Evolutionary conservation across 2,329 filamentous ascomycete genomes (phyloP), one percentile per base, ranked within the genome.

Genomic region (Microdochium bolleyi): DNA sequence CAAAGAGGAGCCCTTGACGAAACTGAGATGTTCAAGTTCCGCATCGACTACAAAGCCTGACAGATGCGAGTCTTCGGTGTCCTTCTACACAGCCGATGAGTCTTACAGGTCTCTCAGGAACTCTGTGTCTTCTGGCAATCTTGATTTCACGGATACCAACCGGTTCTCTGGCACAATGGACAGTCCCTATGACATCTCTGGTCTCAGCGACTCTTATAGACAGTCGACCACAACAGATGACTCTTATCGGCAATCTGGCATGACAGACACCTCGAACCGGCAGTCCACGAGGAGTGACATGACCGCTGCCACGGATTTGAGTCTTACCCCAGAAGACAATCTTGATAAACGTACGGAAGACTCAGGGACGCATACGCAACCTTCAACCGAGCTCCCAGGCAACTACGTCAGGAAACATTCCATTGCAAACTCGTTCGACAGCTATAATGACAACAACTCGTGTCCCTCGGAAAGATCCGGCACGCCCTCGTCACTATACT

Each of bases 261-360:
- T 52, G 22, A 59, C 60, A 10, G 50, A 44, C 24, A 49, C 49
- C 30, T 55, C 57, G 2, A 52, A 53, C 48, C 52, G 49, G 46
- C 55, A 52, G 24, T 62, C 60, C 3, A 57, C 55, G 2, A 52
- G 53, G 46, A 60, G 57, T 49, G 57, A 60, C 21, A n/a, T 51
- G 10, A 57, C 55, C 21, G 56, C 53, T 34, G 49, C 41, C 21
- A 52, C 48, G 5, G 51, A 38, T 21, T 14, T 54, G 19, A 46
- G 41, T 24, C 8, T 19, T 5, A 19, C 41, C 5, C 8, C 19
- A 13, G 3, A 46, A 22, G 41, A 46, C 19, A 30, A 37, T 24
- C 32, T 46, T 16, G 27, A 14, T 10, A 44, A 49, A 19, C 19
- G 19, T 34, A 48, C 49, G 2, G 34, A 2, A n/a, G 10, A 37